Base-by-base conservation (phyloP, 768 basidiomycete species). In the Pulveroboletus sp. region DNA sequence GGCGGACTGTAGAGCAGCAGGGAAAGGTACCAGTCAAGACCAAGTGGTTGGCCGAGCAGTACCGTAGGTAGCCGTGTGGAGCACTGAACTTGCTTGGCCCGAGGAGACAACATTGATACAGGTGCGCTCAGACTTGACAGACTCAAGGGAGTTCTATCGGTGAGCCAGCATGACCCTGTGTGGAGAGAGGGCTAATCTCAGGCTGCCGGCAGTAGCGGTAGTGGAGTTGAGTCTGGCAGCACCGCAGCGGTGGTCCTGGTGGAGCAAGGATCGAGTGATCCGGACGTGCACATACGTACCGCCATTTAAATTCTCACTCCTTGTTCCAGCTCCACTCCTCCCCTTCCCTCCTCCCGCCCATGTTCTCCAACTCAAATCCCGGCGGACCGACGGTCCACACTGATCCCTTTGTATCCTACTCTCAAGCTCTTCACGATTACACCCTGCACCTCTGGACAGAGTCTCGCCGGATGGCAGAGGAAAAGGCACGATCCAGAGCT, bases 401-500 rank as follows among this genome's bases (percentile, higher is more conserved):
- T 21, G 61, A 69, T 54, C 73, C 76, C 8, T 67, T 85, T 57
- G 60, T 72, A 40, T 71, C 72, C 31, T 87, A 87, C 59, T 79
- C 85, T 16, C 81, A 78, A 57, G 74, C 82, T 37, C 68, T 87
- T 29, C 81, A 85, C 62, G 74, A 83, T 47, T 86, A 85, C 52
- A 87, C 85, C 24, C 74, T 85, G 43, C 73, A 63, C 35, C 73
- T 84, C 42, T 86, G 85, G 84, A 78, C 79, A 43, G 81, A 86
- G 60, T 82, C 83, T 6, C 73, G 82, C 58, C 75, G 76, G 56
- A 61, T 73, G 48, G 78, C 76, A 33, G 84, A 84, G 59, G 79
- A 83, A 59, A 69, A 66, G 49, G 68, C 73, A 17, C 67, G 67
- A 21, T 63, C 51, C 34, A 67, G 66, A 49, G 54, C 60, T 36